Evolutionary conservation across 2,329 filamentous ascomycete genomes (phyloP), one percentile per base, ranked within the genome.

Genomic region (Phoma sp.): DNA sequence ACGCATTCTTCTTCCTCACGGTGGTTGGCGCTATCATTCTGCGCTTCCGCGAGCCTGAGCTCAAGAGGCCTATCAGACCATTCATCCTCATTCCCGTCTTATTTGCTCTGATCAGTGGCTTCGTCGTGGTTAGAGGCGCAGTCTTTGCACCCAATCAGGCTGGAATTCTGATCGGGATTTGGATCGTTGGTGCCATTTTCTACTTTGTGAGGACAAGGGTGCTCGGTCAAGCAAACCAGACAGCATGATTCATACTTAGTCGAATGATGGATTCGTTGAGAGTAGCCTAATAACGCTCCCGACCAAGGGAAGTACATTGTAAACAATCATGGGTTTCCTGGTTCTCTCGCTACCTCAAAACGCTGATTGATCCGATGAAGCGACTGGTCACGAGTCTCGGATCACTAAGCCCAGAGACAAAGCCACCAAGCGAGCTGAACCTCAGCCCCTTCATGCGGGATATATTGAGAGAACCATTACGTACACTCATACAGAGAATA

Each of bases 1-100:
- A 85, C 59, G 81, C 83, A 0, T 88, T 88, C 72, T 88, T 87
- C 77, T 86, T 87, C 68, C 74, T 88, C 9, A 84, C 85, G 0
- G 84, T 87, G 0, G 65, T 86, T 0, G 86, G 85, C 0, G 83
- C 82, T 1, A 78, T 87, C 5, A 73, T 87, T 7, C 67, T 88
- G 40, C 79, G 86, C 2, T 80, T 79, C 55, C 78, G 81, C 0
- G 83, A 87, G 66, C 85, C 85, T 0, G 69, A 70, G 0, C 71
- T 88, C 2, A 60, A 74, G 0, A 72, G 85, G 1, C 85, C 85
- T 0, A 87, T 87, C 57, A 84, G 83, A 69, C 82, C 85, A 0
- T 73, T 78, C n/a, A 68, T 86, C 0, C 27, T 80, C 2, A 76
- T 86, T 7, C 85, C 85, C 0, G 46, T 80, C 0, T 52, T 82